Evolutionary conservation across 2,329 filamentous ascomycete species (phyloP), one percentile per base, ranked within the genome.

Genomic region (Fusarium sp.): DNA sequence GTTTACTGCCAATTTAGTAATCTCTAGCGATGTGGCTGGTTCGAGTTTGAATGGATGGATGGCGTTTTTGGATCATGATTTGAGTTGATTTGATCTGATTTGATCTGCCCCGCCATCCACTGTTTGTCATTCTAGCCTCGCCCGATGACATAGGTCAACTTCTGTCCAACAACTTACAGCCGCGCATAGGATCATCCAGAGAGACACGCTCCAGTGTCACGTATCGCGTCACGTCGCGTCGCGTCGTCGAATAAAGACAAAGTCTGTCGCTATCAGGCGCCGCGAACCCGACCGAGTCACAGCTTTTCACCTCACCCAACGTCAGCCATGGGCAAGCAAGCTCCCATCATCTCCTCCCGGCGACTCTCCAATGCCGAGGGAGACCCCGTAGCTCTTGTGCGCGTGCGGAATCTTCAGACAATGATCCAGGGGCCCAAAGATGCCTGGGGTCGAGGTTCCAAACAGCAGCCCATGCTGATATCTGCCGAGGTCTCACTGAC

Each of bases 361-460:
- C 60, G 70, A 38, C 64, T 74, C 7, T 60, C 65, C 24, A 63
- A 62, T 15, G 64, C 61, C 1, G 70, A 70, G 13, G 74, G 72
- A 28, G 66, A 73, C 13, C 63, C 71, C 5, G 52, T 73, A 3
- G 82, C 85, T 39, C 71, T 79, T 12, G 84, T 93, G 64, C 81
- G 81, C 34, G 83, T 92, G 54, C 80, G 79, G 46, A 87, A 91
- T 69, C 83, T 93, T 1, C 79, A 84, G 58, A 79, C 85, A 53
- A 81, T 75, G 8, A 80, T 87, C 57, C 76, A 78, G 63, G 85
- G 82, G n/a, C 85, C 82, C 25, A 80, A 80, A 31, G 89, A 92
- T 72, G 88, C 88, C 43, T 92, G 90, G 90, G 87, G 87, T 52
- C 83, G 89, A 4, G 52, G 65, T 3, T 74, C 78, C 46, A 85